phyloP scores from a whole-genome alignment of 2,329 filamentous ascomycete species.

The Helotiales sp. region DNA sequence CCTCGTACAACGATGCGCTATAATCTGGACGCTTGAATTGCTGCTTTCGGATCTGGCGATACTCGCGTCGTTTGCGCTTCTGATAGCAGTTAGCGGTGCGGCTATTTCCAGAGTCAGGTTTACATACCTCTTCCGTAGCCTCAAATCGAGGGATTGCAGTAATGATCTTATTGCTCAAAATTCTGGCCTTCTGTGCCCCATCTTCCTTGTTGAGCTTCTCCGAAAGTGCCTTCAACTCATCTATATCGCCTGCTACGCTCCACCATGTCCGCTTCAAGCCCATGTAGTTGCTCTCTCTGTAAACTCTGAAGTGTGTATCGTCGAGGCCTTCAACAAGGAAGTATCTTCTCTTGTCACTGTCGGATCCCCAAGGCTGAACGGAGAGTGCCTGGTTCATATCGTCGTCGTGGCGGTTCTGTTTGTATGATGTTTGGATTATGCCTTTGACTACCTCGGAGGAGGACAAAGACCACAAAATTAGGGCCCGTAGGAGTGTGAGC shows the following conservation, averaged over 20 bases:
- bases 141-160: slow-evolving; percentile 87
- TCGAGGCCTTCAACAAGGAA: slow-evolving; percentile 92
- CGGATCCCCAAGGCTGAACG: slow-evolving; percentile 86
- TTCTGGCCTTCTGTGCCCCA: slow-evolving; percentile 76
- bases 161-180: slow-evolving; percentile 74
- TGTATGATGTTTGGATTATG: slow-evolving; percentile 85
- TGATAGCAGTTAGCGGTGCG: slow-evolving; percentile 38
- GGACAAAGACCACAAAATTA: slow-evolving; percentile 85
- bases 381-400: slow-evolving; percentile 82
- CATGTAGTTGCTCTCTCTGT: slow-evolving; percentile 86
- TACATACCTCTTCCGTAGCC: slow-evolving; percentile 79
- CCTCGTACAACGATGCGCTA: slow-evolving; percentile 92
- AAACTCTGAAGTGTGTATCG: slow-evolving; percentile 90
- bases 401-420: slow-evolving; percentile 78
- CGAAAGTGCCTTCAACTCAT: slow-evolving; percentile 75
- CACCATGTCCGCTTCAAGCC: slow-evolving; percentile 81
- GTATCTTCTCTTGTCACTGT: slow-evolving; percentile 89
- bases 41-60: slow-evolving; percentile 71
- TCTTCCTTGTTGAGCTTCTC: slow-evolving; percentile 76
- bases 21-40: slow-evolving; percentile 85
- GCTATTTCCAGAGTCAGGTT: slow-evolving; percentile 5
- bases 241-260: slow-evolving; percentile 87
- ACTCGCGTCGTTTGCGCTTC: slow-evolving; percentile 93
- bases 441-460: slow-evolving; percentile 81
- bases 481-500: slow-evolving; percentile 79